Conservation (phyloP, 805 yeast genomes). For the Candida boidinii region DNA sequence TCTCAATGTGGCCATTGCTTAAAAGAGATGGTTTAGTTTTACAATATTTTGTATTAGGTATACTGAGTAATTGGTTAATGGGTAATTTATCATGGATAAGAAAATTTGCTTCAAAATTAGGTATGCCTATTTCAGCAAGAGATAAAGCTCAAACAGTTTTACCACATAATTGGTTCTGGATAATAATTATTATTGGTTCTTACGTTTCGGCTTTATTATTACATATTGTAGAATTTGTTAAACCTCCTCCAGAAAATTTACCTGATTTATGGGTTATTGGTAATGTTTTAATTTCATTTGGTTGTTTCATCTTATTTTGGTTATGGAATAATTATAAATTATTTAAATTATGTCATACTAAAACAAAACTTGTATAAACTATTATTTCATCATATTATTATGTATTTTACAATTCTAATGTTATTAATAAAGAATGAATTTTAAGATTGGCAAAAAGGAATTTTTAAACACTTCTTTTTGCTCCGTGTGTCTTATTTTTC, state of each 20-base stretch:
- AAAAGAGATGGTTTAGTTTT: slow-evolving; percentile 63
- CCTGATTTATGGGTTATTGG: slow-evolving; percentile 86
- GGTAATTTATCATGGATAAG: slow-evolving; percentile 53
- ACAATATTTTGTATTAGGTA: slow-evolving; percentile 58
- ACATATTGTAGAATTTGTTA: slow-evolving; percentile 44
- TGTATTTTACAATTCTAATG: no score
- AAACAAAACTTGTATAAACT: no score
- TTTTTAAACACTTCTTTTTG: no score
- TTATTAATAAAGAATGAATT: no score
- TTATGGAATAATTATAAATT: slow-evolving; percentile 69
- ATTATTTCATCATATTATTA: no score
- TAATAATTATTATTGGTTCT: slow-evolving; percentile 39
- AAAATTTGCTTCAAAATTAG: slow-evolving; percentile 21
- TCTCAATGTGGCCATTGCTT: slow-evolving; percentile 83
- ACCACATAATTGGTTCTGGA: slow-evolving; percentile 44
- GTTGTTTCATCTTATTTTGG: slow-evolving; percentile 68
- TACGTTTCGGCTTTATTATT: slow-evolving; percentile 43
- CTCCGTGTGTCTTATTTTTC: no score
- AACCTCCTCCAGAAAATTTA: slow-evolving; percentile 46
- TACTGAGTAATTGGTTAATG: slow-evolving; percentile 72
- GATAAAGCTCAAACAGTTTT: slow-evolving; percentile 26
- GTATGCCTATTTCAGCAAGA: slow-evolving; percentile 17
- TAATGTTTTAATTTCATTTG: slow-evolving; percentile 68
- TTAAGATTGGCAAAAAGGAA: no score
- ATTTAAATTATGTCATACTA: slow-evolving; percentile 21